Base-by-base conservation (phyloP, 148 eudicot genomes). In the Silene uniflora region DNA sequence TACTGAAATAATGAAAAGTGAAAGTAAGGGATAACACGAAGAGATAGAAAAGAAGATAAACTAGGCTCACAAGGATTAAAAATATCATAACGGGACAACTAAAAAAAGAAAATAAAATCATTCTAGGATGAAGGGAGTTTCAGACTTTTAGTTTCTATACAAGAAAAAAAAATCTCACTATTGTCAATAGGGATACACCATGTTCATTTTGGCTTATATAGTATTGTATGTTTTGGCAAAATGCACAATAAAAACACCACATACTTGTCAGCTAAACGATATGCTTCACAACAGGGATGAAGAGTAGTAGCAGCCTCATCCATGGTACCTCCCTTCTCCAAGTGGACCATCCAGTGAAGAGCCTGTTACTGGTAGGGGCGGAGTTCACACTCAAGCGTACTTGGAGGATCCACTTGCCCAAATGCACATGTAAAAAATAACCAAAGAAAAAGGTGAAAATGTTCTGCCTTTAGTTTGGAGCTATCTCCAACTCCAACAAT, bases 281-380 rank as follows among this genome's bases (percentile, higher is more conserved):
- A 95, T 22, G 96, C 99, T 83, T 89, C 94, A 97, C 99, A 95
- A 78, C 99, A 95, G 25, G 99, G 99, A 72, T 95, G 99, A 76
- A 95, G 87, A 39, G 94, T 89, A 32, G 89, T 83, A 76, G 91
- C 92, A 71, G 87, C 97, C 77, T 90, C 96, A 77, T 88, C 97
- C 69, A 75, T 70, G 86, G 82, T 69, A 9, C 74, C 81, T 49
- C 99, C 96, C 83, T 88, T 92, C 87, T 95, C 99, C 78, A 88
- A 80, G 64, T 88, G 82, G 60, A 85, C 80, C 99, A 95, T 95
- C 96, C 96, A 95, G 73, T 88, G 84, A 81, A 95, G 94, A 62
- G 99, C 99, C 83, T 95, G 97, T 80, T 95, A 92, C 84, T 95
- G 99, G 79, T 95, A 95, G 49, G 97, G 88, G 17, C 97, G 97